phyloP scores from a whole-genome alignment of 2,329 filamentous ascomycete genomes.

The Bipolaris sorokiniana region DNA sequence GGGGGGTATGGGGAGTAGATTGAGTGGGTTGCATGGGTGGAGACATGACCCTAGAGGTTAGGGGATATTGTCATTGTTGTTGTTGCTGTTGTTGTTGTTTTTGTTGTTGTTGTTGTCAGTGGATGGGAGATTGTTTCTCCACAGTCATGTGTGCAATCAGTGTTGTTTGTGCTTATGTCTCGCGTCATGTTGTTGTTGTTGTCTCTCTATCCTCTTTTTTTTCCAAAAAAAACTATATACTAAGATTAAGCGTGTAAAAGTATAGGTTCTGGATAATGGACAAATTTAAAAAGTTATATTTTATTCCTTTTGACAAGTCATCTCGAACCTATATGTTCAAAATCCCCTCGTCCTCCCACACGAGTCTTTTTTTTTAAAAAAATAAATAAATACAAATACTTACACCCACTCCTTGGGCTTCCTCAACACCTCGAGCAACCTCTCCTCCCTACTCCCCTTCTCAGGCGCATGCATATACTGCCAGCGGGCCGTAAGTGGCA shows the following conservation, averaged over 20 bases:
- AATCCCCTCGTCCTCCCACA: too few relatives aligned
- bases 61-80: background rate
- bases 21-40: slow-evolving; percentile 27
- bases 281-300: too few relatives aligned
- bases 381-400: background rate
- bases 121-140: background rate
- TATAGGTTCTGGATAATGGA: too few relatives aligned
- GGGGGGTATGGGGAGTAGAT: slow-evolving; percentile 12
- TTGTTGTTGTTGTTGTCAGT: too few relatives aligned
- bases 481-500: slow-evolving; percentile 92
- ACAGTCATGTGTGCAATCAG: too few relatives aligned
- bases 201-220: background rate
- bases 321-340: background rate
- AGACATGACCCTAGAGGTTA: slow-evolving; percentile 21
- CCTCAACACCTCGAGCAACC: slow-evolving; percentile 74
- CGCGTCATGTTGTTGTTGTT: background rate
- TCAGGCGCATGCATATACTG: slow-evolving; percentile 91
- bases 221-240: background rate
- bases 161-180: background rate
- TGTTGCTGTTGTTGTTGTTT: too few relatives aligned
- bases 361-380: background rate
- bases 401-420: slow-evolving; percentile 66
- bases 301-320: background rate
- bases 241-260: background rate
- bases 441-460: slow-evolving; percentile 76